Evolutionary conservation across 441 rosid genomes (phyloP).

Genomic region (Euphorbia celastroides): DNA sequence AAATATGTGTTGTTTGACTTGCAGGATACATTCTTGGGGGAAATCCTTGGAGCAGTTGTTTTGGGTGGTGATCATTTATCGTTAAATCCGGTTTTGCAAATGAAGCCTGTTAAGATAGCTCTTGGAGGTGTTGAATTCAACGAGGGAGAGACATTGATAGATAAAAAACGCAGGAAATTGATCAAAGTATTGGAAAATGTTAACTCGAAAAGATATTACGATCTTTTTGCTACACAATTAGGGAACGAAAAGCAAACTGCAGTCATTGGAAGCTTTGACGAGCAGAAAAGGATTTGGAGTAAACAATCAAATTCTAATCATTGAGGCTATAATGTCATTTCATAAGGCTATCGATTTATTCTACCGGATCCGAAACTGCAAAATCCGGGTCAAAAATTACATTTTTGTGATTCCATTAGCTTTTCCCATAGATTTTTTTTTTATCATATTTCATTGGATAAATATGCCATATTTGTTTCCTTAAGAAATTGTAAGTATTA

Average conservation of each 20-base stretch:
- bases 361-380: too few relatives aligned
- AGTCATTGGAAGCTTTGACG: conserved; percentile 60
- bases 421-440: conserved; percentile 2
- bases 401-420: conserved; percentile 2
- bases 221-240: conserved; percentile 40
- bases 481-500: too few relatives aligned
- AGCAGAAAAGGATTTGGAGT: conserved; percentile 62
- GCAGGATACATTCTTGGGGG: conserved; percentile 81
- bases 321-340: too few relatives aligned
- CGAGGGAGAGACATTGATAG: conserved; percentile 47
- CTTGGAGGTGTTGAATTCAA: conserved; percentile 48
- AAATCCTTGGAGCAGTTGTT: conserved; percentile 67
- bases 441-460: too few relatives aligned
- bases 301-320: conserved; percentile 26
- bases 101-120: conserved; percentile 38
- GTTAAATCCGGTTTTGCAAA: conserved; percentile 33
- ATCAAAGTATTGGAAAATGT: conserved; percentile 43
- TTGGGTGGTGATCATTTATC: conserved; percentile 34
- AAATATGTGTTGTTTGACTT: conserved; percentile 3
- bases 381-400: neutral
- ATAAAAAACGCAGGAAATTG: conserved; percentile 19
- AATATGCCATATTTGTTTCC: neutral
- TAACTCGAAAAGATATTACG: conserved; percentile 33
- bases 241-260: conserved; percentile 56
- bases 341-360: neutral